Evolutionary conservation across 257 asterid species (phyloP).

Genomic region (Galeopsis tetrahit): DNA sequence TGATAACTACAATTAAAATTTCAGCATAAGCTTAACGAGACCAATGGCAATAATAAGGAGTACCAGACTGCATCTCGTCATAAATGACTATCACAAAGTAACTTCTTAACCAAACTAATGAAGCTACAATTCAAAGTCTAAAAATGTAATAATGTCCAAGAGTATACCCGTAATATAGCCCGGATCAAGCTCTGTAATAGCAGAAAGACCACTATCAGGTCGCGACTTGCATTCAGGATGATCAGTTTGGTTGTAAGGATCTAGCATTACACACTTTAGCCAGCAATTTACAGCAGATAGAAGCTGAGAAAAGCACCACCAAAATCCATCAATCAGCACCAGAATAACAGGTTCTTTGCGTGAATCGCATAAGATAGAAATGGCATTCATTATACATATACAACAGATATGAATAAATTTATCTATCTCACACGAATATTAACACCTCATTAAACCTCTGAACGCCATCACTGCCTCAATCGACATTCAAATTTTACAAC

Average conservation of each 20-base stretch:
- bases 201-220: conserved; percentile 98
- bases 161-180: conserved; percentile 88
- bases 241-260: conserved; percentile 96
- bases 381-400: conserved; percentile 4
- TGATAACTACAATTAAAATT: conserved; percentile 20
- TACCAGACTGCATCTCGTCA: conserved; percentile 7
- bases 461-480: conserved; percentile 5
- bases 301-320: conserved; percentile 60
- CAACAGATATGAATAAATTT: conserved; percentile 19
- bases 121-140: conserved; percentile 14
- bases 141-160: conserved; percentile 10
- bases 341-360: neutral
- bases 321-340: conserved; percentile 17
- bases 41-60: neutral
- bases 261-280: conserved; percentile 89
- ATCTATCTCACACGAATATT: conserved; percentile 17
- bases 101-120: conserved; percentile 7
- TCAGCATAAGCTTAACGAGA: conserved; percentile 23
- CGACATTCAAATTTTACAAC: conserved; percentile 20
- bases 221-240: conserved; percentile 98
- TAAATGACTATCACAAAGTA: conserved; percentile 4
- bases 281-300: conserved; percentile 97
- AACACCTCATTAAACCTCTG: conserved; percentile 13
- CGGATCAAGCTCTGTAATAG: conserved; percentile 98
- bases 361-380: neutral